Conservation (phyloP, 192 early-diverging fungal species). For the Gigaspora rosea region DNA sequence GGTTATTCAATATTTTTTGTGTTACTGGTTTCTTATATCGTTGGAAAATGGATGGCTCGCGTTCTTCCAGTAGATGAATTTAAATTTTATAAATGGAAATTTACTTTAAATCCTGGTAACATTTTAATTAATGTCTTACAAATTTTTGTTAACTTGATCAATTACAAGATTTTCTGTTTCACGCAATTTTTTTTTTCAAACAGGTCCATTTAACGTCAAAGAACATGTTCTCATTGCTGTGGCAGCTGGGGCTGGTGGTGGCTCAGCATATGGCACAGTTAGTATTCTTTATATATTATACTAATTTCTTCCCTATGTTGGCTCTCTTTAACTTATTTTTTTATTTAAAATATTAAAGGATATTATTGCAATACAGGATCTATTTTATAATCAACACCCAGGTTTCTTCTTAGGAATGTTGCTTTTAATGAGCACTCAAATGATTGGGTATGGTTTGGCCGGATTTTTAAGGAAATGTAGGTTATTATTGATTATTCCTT, state of each 20-base stretch:
- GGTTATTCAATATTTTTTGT: conserved; percentile 38
- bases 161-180: neutral
- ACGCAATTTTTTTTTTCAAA: neutral
- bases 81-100: neutral
- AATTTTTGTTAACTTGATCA: neutral
- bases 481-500: neutral
- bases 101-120: conserved; percentile 30
- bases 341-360: neutral
- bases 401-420: conserved; percentile 57
- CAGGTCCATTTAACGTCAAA: conserved; percentile 64
- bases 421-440: conserved; percentile 62
- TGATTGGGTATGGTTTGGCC: conserved; percentile 65
- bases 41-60: conserved; percentile 38
- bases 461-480: conserved; percentile 66
- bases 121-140: neutral
- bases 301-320: neutral
- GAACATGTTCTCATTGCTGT: conserved; percentile 65
- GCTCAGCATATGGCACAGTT: conserved; percentile 50
- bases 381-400: conserved; percentile 59
- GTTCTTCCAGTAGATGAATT: conserved; percentile 3
- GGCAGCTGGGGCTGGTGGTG: conserved; percentile 52
- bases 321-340: neutral
- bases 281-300: neutral
- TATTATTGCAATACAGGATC: conserved; percentile 46
- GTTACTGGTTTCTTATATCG: conserved; percentile 35